Percentiles rank a stretch among this genome's conserved stretches.
These are phyloP conservation scores for Misopates orontium DNA, from an alignment of 257 asterid genomes.

Conservation along the genomic window DNA sequence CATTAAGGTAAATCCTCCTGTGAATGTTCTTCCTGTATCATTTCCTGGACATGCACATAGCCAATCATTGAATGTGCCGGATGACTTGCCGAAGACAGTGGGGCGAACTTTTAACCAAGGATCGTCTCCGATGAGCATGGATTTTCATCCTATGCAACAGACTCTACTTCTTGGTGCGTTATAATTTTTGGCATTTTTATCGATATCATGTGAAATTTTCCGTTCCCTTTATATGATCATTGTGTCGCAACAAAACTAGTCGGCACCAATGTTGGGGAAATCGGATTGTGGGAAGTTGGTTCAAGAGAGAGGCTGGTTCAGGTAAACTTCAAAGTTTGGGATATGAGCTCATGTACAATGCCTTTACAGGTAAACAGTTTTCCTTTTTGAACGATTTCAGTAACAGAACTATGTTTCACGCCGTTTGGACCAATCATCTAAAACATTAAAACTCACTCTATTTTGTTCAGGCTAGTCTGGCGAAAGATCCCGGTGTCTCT, in stretches of 20 bases:
- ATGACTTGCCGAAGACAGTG: slow-evolving; percentile 86
- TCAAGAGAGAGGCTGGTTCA: slow-evolving; percentile 75
- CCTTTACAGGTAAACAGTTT: slow-evolving; percentile 52
- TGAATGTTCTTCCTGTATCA: slow-evolving; percentile 69
- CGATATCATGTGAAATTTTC: no score
- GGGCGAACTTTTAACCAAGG: slow-evolving; percentile 82
- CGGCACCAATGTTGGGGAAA: slow-evolving; percentile 90
- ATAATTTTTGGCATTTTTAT: no score
- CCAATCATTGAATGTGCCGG: slow-evolving; percentile 54
- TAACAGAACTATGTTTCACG: no score
- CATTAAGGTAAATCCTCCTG: slow-evolving; percentile 69
- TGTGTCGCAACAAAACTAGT: slow-evolving; percentile 42
- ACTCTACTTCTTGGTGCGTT: slow-evolving; percentile 80
- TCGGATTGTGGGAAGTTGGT: slow-evolving; percentile 88
- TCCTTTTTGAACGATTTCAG: no score
- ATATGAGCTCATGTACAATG: slow-evolving; percentile 69
- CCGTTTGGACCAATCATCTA: no score
- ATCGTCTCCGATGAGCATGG: slow-evolving; percentile 95
- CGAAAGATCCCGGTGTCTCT: slow-evolving; percentile 79
- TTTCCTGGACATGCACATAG: slow-evolving; percentile 71
- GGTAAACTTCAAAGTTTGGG: slow-evolving; percentile 86
- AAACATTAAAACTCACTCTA: not conserved
- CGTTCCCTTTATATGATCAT: not conserved
- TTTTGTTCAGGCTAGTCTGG: slow-evolving; percentile 61
- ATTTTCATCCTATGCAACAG: slow-evolving; percentile 88